phyloP scores from a whole-genome alignment of 1,139 yeast genomes.

The Geotrichum australiense region DNA sequence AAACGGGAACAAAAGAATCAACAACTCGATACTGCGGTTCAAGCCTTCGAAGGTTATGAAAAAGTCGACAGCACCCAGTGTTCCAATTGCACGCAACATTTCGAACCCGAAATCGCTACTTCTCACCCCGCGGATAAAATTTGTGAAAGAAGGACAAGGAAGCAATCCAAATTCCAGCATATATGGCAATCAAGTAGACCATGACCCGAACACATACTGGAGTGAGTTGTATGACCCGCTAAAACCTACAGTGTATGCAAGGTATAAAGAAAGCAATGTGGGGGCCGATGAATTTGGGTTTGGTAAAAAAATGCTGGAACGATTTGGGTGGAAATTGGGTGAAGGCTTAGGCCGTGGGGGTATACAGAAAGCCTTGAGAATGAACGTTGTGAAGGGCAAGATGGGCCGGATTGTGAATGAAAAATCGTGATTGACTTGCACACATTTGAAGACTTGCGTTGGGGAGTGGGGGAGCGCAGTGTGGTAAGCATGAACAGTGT shows the following conservation, averaged over 20 bases:
- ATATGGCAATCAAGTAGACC: background rate
- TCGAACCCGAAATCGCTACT: background rate
- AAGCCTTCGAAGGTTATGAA: background rate
- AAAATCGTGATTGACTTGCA: too few relatives aligned
- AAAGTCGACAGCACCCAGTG: background rate
- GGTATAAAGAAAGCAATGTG: background rate
- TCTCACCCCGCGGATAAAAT: background rate
- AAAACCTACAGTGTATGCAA: background rate
- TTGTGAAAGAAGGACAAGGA: constrained; percentile 1
- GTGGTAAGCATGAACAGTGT: too few relatives aligned
- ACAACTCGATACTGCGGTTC: background rate
- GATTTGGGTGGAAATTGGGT: constrained; percentile 25
- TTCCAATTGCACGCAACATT: background rate
- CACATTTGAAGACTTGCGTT: too few relatives aligned
- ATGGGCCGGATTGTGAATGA: constrained; percentile 21
- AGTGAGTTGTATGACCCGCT: constrained; percentile 1
- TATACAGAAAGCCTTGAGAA: constrained; percentile 22
- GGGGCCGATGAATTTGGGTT: background rate
- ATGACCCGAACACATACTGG: constrained; percentile 4
- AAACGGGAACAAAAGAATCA: too few relatives aligned
- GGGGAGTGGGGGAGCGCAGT: too few relatives aligned
- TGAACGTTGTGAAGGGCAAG: constrained; percentile 19
- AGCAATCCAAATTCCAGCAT: background rate
- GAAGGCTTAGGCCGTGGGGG: constrained; percentile 22
- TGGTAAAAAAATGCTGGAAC: constrained; percentile 20